A percentile compares a stretch with the other conserved stretches of the same genome.
Evolutionary conservation across 257 asterid species (phyloP).

Genomic region (Catharanthus roseus): DNA sequence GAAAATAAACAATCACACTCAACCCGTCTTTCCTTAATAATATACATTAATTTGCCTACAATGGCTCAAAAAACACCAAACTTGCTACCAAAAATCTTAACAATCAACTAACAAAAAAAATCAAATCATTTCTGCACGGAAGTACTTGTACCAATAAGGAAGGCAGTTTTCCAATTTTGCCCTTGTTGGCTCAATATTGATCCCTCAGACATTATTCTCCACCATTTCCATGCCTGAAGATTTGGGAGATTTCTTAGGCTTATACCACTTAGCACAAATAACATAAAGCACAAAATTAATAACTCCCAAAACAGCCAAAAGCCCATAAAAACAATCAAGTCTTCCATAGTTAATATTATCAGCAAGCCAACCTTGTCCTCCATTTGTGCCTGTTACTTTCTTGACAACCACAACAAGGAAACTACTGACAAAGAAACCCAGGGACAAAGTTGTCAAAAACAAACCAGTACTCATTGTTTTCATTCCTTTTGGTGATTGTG

Average conservation of each 20-base stretch:
- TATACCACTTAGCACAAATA: slow-evolving; percentile 58
- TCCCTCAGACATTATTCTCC: no score
- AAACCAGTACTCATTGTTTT: slow-evolving; percentile 96
- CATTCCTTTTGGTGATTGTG: slow-evolving; percentile 91
- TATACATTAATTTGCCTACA: no score
- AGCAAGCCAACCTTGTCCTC: slow-evolving; percentile 70
- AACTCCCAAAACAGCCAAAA: slow-evolving; percentile 54
- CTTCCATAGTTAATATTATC: slow-evolving; percentile 76
- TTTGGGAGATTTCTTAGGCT: slow-evolving; percentile 40
- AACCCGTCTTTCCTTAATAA: no score
- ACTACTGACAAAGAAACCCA: slow-evolving; percentile 80
- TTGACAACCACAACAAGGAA: slow-evolving; percentile 62
- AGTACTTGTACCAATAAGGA: no score
- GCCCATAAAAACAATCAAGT: slow-evolving; percentile 73
- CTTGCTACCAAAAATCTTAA: no score
- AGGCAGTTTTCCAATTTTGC: no score
- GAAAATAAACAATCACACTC: no score
- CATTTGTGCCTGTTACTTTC: slow-evolving; percentile 42
- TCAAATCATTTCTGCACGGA: no score
- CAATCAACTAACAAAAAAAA: no score
- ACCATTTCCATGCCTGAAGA: no score
- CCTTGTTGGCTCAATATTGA: no score
- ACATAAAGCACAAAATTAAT: slow-evolving; percentile 51
- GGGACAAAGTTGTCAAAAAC: slow-evolving; percentile 73
- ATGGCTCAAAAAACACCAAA: no score